Evolutionary conservation across 495 filamentous ascomycete genomes (phyloP), one percentile per base, ranked within the genome.

Genomic region (Tuber indicum): DNA sequence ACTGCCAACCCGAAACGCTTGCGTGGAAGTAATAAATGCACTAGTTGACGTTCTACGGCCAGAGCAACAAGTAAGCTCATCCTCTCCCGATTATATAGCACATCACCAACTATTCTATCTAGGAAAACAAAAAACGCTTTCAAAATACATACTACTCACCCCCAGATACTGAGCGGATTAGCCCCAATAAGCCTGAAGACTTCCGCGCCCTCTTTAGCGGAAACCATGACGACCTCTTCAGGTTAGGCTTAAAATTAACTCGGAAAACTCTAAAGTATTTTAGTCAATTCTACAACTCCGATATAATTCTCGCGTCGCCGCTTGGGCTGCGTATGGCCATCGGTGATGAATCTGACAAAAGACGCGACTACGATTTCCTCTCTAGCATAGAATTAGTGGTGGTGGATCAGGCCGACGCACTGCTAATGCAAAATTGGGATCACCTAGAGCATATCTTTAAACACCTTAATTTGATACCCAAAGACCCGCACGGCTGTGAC

Each of bases 351-450:
- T 75, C 86, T 77, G 86, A 87, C 52, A 94, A 94, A 85, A 95
- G 94, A 82, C 86, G 89, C 16, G 96, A 99, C 82, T 90, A 89
- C 80, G 96, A 99, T 84, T 99, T 97, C 84, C 88, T 99, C 36
- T 94, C 91, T 71, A 97, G 94, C 0, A 92, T 99, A 80, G 96
- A 99, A 84, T 83, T 99, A 16, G 90, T 94, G 41, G 87, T 99
- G 52, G 87, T 96, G 71, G 96, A 99, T 84, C 94, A 97, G 83
- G 92, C 94, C 62, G 96, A 98, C 84, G 94, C 94, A 1, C 87
- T 98, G 23, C 88, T 94, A 26, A 98, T 97, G 94, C 96, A 99
- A 83, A 97, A 97, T 85, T 98, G 96, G 96, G 94, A 97, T 81
- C 94, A 98, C 85, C 89, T 97, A 74, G 92, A 94, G 80, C 92